Evolutionary conservation across 371 early-diverging fungal species (phyloP).

Genomic region (Syncephalastrum contaminatum): DNA sequence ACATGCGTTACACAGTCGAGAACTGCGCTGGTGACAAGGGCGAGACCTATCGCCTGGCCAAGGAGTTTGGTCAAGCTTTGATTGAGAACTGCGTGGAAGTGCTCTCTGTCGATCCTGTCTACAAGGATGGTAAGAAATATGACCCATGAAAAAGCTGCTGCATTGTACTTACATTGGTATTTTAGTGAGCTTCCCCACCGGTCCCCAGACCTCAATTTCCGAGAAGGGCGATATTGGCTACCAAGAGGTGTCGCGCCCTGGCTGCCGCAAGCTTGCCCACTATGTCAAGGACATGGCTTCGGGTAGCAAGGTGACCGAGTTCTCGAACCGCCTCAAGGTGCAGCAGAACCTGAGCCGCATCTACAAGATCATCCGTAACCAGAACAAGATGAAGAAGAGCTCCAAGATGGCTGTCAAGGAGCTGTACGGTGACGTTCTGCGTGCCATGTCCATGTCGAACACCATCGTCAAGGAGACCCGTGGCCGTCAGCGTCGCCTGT

Average conservation of each 20-base stretch:
- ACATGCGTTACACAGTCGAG: constrained; percentile 85
- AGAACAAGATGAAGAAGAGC: constrained; percentile 73
- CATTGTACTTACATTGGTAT: neutral
- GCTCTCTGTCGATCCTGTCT: constrained; percentile 75
- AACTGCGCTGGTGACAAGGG: constrained; percentile 74
- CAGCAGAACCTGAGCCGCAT: constrained; percentile 78
- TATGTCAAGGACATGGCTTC: constrained; percentile 73
- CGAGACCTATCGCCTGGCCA: constrained; percentile 81
- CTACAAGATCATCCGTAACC: constrained; percentile 76
- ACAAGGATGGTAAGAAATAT: constrained; percentile 73
- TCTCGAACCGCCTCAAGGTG: constrained; percentile 72
- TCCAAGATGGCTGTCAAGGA: constrained; percentile 70
- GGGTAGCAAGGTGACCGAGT: constrained; percentile 69
- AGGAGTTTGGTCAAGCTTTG: constrained; percentile 78
- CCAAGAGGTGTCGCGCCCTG: constrained; percentile 72
- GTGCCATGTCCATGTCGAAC: constrained; percentile 74
- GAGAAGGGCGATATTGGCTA: constrained; percentile 84
- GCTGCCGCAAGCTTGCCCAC: constrained; percentile 66
- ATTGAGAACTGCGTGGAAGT: constrained; percentile 88
- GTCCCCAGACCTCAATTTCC: constrained; percentile 76
- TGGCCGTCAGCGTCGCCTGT: constrained; percentile 49
- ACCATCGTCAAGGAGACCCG: constrained; percentile 61
- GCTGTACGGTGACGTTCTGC: constrained; percentile 73
- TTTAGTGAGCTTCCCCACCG: constrained; percentile 70
- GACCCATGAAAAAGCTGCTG: neutral